Evolutionary conservation across 441 rosid species (phyloP).

Genomic region (Capsella rubella): DNA sequence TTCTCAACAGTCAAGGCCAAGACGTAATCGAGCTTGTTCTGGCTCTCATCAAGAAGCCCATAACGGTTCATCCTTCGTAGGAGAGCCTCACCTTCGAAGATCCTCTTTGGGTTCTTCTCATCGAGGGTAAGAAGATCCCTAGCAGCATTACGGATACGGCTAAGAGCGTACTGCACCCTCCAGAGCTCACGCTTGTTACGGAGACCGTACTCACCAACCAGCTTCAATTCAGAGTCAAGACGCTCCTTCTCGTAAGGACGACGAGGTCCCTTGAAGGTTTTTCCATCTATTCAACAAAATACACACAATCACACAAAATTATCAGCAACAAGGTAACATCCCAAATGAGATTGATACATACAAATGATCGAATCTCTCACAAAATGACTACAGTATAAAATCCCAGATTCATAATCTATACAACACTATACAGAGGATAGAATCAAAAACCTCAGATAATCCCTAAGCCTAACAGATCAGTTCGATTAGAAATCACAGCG

Average conservation of each 20-base stretch:
- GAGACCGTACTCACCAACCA: conserved; percentile 84
- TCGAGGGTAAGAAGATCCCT: conserved; percentile 84
- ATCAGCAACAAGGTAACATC: conserved; percentile 8
- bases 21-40: conserved; percentile 92
- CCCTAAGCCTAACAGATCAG: background rate
- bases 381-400: background rate
- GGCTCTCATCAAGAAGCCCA: conserved; percentile 84
- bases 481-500: background rate
- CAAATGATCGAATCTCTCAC: background rate
- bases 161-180: conserved; percentile 88
- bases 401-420: background rate
- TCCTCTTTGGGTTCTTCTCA: conserved; percentile 80
- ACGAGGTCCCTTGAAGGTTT: conserved; percentile 91
- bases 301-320: background rate
- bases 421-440: too few species aligned
- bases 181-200: conserved; percentile 88
- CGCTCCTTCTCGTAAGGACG: conserved; percentile 97
- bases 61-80: conserved; percentile 81
- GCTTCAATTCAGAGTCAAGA: conserved; percentile 78
- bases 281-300: conserved; percentile 64
- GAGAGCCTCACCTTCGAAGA: conserved; percentile 91
- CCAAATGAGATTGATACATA: too few species aligned
- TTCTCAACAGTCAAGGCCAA: conserved; percentile 87
- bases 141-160: conserved; percentile 88
- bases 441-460: background rate